Conservation (phyloP, 805 yeast genomes). For the Pichia eremophila region DNA sequence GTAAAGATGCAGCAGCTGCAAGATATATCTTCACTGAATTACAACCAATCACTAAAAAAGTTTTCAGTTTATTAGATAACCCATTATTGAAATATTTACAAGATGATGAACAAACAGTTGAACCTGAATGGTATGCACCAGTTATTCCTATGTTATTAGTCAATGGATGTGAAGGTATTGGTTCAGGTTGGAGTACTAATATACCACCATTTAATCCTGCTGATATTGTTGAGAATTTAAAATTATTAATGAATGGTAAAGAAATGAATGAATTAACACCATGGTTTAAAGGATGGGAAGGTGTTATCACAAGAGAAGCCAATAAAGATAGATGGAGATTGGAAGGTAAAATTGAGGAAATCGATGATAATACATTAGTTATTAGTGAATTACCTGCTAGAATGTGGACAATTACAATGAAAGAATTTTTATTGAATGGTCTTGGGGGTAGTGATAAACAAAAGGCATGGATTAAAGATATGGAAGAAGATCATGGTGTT, state of each 20-base stretch:
- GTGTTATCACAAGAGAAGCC: slow-evolving; percentile 51
- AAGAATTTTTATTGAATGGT: slow-evolving; percentile 71
- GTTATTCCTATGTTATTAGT: slow-evolving; percentile 92
- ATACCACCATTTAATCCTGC: slow-evolving; percentile 85
- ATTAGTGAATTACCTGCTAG: slow-evolving; percentile 90
- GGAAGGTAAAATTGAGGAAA: slow-evolving; percentile 71
- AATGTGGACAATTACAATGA: slow-evolving; percentile 87
- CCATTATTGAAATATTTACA: slow-evolving; percentile 70
- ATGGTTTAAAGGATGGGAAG: slow-evolving; percentile 96
- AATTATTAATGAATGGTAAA: slow-evolving; percentile 63
- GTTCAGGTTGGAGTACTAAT: slow-evolving; percentile 96
- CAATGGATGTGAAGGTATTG: slow-evolving; percentile 96
- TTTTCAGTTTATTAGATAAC: slow-evolving; percentile 75
- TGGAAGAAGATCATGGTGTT: slow-evolving; percentile 87
- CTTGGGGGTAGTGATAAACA: slow-evolving; percentile 66
- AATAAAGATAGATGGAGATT: slow-evolving; percentile 64
- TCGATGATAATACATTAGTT: slow-evolving; percentile 71
- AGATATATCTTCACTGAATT: slow-evolving; percentile 91
- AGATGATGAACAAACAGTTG: slow-evolving; percentile 90
- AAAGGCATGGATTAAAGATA: slow-evolving; percentile 83
- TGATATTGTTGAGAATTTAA: slow-evolving; percentile 70
- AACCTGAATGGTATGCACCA: slow-evolving; percentile 93
- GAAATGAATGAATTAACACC: slow-evolving; percentile 69
- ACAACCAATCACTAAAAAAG: slow-evolving; percentile 59
- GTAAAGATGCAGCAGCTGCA: slow-evolving; percentile 97